These are phyloP conservation scores for Pyricularia pennisetigena DNA, from an alignment of 2,329 filamentous ascomycete species.

Conservation along the genomic window DNA sequence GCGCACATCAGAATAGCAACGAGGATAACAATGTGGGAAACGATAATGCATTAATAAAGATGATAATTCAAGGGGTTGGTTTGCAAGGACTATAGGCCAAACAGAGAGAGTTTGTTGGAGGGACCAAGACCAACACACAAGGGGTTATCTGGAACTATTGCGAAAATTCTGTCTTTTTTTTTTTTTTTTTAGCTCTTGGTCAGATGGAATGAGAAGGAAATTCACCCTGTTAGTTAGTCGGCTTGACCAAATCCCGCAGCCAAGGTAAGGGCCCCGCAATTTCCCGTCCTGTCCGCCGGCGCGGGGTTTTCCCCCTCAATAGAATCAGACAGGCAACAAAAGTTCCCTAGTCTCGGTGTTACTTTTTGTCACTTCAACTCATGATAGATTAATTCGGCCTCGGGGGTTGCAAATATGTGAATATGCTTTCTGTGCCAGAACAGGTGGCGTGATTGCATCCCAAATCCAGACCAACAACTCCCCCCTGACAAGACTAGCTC, in stretches of 20 bases:
- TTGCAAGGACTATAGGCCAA: neutral
- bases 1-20: neutral
- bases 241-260: neutral
- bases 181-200: too few species aligned
- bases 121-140: too few species aligned
- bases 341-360: neutral
- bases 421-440: neutral
- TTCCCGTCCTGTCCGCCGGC: neutral
- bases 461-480: neutral
- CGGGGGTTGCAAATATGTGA: neutral
- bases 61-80: neutral
- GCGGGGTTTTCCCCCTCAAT: neutral
- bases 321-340: neutral
- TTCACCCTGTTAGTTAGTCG: neutral
- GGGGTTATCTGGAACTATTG: too few species aligned
- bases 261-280: neutral
- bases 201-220: too few species aligned
- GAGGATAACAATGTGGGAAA: neutral
- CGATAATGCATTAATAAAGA: neutral
- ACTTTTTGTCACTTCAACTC: neutral
- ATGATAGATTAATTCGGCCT: neutral
- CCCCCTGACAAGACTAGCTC: neutral
- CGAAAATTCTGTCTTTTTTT: neutral
- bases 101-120: neutral
- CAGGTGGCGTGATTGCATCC: neutral